These are phyloP conservation scores for Geotrichum restrictum DNA, from an alignment of 1,139 yeast genomes.

Conservation along the genomic window DNA sequence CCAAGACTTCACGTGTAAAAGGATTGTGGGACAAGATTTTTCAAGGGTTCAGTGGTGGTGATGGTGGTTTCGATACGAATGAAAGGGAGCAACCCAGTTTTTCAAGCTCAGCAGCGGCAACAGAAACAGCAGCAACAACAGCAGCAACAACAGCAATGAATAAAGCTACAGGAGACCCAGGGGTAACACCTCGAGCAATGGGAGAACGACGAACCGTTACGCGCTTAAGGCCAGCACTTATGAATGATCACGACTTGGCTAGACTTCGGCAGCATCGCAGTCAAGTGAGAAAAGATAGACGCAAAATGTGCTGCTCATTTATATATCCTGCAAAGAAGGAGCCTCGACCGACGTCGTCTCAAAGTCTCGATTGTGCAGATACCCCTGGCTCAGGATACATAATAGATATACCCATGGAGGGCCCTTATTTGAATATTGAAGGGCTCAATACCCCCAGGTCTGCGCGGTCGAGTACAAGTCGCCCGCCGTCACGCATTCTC, in stretches of 20 bases:
- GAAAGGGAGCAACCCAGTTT: too few species aligned
- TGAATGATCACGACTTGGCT: conserved; percentile 12
- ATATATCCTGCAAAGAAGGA: background rate
- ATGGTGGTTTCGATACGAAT: background rate
- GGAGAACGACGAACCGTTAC: conserved; percentile 4
- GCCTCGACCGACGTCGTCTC: background rate
- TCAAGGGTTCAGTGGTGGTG: background rate
- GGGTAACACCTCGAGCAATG: conserved; percentile 8
- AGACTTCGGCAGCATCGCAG: conserved; percentile 11
- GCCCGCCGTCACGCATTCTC: background rate
- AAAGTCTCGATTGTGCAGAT: background rate
- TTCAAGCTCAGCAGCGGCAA: background rate
- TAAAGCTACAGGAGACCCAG: too few species aligned
- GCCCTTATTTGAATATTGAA: conserved; percentile 13
- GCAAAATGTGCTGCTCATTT: conserved; percentile 13
- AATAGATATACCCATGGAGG: background rate
- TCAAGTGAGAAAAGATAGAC: conserved; percentile 10
- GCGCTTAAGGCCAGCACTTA: conserved; percentile 2
- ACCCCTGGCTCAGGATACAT: background rate
- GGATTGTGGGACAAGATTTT: background rate
- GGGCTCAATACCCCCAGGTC: conserved; percentile 14
- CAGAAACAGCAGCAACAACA: background rate
- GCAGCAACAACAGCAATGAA: background rate
- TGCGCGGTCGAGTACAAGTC: background rate
- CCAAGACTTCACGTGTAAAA: background rate